phyloP scores from a whole-genome alignment of 2,329 filamentous ascomycete genomes.

The Stagonosporopsis cucurbitacearum region DNA sequence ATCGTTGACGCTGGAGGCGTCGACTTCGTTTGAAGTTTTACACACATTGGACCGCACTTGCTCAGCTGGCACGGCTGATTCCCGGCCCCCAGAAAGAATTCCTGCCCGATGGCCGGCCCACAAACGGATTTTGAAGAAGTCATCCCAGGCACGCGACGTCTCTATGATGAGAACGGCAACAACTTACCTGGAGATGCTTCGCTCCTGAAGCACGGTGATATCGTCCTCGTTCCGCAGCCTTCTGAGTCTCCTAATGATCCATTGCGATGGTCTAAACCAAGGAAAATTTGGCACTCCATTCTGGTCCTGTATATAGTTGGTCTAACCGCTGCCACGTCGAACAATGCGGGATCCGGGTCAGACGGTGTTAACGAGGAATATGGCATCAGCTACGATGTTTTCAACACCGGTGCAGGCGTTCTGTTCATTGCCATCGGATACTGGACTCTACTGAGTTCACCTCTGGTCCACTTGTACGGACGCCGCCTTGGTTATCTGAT shows the following conservation, averaged over 20 bases:
- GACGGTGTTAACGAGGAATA: slow-evolving; percentile 28
- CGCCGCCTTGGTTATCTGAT: slow-evolving; percentile 27
- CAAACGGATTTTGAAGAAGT: slow-evolving; percentile 23
- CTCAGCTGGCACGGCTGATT: neutral
- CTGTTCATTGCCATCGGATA: slow-evolving; percentile 29
- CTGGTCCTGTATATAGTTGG: slow-evolving; percentile 28
- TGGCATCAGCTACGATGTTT: slow-evolving; percentile 29
- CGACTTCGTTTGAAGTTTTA: slow-evolving; percentile 21
- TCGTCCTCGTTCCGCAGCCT: slow-evolving; percentile 60
- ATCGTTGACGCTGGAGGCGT: slow-evolving; percentile 28
- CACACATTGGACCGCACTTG: slow-evolving; percentile 15
- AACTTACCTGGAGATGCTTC: slow-evolving; percentile 39
- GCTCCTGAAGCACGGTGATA: slow-evolving; percentile 40
- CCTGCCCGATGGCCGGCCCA: slow-evolving; percentile 14
- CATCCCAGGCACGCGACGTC: slow-evolving; percentile 27
- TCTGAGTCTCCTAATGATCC: slow-evolving; percentile 57
- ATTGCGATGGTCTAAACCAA: slow-evolving; percentile 57
- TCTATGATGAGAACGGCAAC: slow-evolving; percentile 28
- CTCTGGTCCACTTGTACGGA: slow-evolving; percentile 28
- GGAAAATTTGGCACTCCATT: slow-evolving; percentile 48
- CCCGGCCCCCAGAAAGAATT: neutral
- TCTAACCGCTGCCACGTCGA: slow-evolving; percentile 28
- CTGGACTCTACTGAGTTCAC: slow-evolving; percentile 27
- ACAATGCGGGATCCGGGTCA: slow-evolving; percentile 28
- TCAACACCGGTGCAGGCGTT: slow-evolving; percentile 29